phyloP scores from a whole-genome alignment of 1,139 yeast species.

The Suhomyces bokatorum region DNA sequence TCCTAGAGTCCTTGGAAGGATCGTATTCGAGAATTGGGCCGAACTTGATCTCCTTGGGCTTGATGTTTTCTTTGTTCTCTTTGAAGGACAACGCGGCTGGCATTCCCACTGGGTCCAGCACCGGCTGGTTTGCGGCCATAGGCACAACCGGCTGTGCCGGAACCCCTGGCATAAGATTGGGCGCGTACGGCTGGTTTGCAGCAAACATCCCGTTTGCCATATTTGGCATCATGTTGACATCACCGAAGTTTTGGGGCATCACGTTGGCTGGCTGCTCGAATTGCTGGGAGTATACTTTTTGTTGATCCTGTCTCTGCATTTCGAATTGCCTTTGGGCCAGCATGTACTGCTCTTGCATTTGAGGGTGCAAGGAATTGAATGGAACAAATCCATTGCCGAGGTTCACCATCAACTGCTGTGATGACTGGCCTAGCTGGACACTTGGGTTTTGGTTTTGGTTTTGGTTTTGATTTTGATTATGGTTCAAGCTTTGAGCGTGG shows the following conservation, averaged over 20 bases:
- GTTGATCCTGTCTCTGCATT: slow-evolving; percentile 11
- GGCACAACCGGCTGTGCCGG: slow-evolving; percentile 3
- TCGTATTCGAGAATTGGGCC: slow-evolving; percentile 47
- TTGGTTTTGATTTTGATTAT: not conserved
- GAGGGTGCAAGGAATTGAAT: slow-evolving; percentile 21
- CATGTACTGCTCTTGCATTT: slow-evolving; percentile 22
- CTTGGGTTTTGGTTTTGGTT: not conserved
- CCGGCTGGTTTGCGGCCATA: not conserved
- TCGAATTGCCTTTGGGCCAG: slow-evolving; percentile 19
- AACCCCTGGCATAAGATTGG: not conserved
- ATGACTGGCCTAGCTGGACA: slow-evolving; percentile 6
- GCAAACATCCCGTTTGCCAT: not conserved
- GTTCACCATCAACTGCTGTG: slow-evolving; percentile 26
- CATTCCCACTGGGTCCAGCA: not conserved
- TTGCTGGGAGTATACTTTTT: slow-evolving; percentile 9
- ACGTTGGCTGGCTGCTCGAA: slow-evolving; percentile 1
- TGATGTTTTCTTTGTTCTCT: slow-evolving; percentile 21
- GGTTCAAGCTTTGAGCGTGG: not conserved
- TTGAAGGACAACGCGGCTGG: slow-evolving; percentile 3
- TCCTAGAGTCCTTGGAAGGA: slow-evolving; percentile 36
- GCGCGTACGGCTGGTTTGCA: slow-evolving; percentile 1
- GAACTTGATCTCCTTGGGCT: slow-evolving; percentile 37
- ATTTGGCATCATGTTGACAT: slow-evolving; percentile 1
- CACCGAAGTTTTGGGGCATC: slow-evolving; percentile 6
- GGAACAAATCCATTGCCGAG: slow-evolving; percentile 23